Percentiles rank a stretch among this genome's conserved stretches.
These are phyloP conservation scores for Podila minutissima DNA, from an alignment of 192 early-diverging fungal species.

Conservation along the genomic window DNA sequence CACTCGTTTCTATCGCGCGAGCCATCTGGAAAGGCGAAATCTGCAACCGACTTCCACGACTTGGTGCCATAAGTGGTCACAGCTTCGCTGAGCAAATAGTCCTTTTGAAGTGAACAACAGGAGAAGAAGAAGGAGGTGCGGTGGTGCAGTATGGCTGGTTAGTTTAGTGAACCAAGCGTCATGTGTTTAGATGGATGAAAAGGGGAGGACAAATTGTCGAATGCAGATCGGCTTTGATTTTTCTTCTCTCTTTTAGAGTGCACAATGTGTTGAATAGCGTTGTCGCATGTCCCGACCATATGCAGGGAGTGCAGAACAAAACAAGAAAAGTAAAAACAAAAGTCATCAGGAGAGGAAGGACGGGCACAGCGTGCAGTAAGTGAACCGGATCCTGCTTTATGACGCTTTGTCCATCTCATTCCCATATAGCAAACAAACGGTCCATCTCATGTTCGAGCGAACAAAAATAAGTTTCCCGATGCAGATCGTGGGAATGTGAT, in stretches of 20 bases:
- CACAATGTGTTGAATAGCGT: no score
- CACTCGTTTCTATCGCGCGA: conserved; percentile 37
- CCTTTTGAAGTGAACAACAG: conserved; percentile 12
- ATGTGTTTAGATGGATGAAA: background rate
- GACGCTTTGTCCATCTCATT: no score
- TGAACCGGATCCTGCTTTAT: no score
- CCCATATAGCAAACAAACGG: no score
- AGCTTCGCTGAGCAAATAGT: conserved; percentile 30
- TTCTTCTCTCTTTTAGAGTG: no score
- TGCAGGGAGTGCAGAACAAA: background rate
- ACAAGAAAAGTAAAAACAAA: background rate
- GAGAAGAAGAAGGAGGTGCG: background rate
- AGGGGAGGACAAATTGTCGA: background rate
- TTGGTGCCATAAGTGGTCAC: conserved; percentile 29
- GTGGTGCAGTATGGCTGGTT: background rate
- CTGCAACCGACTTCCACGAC: conserved; percentile 35
- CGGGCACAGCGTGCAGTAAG: background rate
- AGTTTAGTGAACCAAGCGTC: no score
- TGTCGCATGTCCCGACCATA: no score
- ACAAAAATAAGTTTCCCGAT: background rate
- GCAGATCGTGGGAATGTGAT: background rate
- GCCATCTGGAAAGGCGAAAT: conserved; percentile 38
- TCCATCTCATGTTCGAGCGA: background rate
- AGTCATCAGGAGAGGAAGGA: background rate
- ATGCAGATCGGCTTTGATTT: background rate